A percentile compares a stretch with the other conserved stretches of the same genome.
Conservation (phyloP, 1,284 basidiomycete genomes). For the Boletus holoroseus region DNA sequence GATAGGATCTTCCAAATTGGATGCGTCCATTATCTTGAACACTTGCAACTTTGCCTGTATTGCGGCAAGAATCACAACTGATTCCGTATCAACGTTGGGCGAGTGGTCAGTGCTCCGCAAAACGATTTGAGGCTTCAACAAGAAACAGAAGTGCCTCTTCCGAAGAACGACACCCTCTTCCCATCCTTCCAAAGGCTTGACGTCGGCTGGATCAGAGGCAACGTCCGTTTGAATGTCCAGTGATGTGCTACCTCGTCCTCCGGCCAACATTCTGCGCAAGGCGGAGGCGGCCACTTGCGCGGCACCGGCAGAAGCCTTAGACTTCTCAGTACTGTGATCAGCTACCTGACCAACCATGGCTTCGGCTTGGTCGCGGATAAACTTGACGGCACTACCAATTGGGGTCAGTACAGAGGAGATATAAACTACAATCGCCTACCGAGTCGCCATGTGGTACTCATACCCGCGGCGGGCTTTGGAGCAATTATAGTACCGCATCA, state of each 20-base stretch:
- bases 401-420: conserved; percentile 6
- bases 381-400: conserved; percentile 65
- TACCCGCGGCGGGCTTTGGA: conserved; percentile 71
- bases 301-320: conserved; percentile 36
- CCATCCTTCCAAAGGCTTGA: conserved; percentile 69
- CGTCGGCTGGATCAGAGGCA: conserved; percentile 27
- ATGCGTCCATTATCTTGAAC: conserved; percentile 78
- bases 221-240: conserved; percentile 38
- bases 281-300: conserved; percentile 59
- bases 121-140: conserved; percentile 90
- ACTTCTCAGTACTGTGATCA: conserved; percentile 34
- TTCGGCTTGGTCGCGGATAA: conserved; percentile 75
- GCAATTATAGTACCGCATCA: conserved; percentile 89
- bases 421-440: conserved; percentile 43
- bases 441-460: conserved; percentile 84
- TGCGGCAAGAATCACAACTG: conserved; percentile 76
- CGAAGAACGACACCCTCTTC: conserved; percentile 59
- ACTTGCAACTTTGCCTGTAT: conserved; percentile 79
- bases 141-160: conserved; percentile 75
- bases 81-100: conserved; percentile 49
- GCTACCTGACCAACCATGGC: conserved; percentile 36
- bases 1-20: conserved; percentile 77
- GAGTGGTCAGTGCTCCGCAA: conserved; percentile 48
- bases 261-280: conserved; percentile 55
- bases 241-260: conserved; percentile 45